phyloP scores from a whole-genome alignment of 2,329 filamentous ascomycete genomes.

The Pseudogymnoascus sp. region DNA sequence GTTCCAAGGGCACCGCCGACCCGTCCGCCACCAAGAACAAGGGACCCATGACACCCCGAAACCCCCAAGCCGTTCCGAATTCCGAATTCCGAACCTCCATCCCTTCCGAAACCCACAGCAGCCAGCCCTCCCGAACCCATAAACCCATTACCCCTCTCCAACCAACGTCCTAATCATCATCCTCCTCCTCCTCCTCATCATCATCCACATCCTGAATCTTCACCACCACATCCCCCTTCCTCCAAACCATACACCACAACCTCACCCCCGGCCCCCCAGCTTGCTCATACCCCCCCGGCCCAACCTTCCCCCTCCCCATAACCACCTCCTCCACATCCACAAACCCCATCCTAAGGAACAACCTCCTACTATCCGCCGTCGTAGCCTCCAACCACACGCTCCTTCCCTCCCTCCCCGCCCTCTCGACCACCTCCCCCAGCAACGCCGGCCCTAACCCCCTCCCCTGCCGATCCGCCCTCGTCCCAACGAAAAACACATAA shows the following conservation, averaged over 20 bases:
- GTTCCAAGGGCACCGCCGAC: not conserved
- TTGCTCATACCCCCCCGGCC: not conserved
- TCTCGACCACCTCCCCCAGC: conserved; percentile 13
- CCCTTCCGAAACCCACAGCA: not conserved
- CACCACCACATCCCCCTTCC: not conserved
- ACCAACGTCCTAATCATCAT: not conserved
- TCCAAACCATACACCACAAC: not conserved
- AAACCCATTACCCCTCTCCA: not conserved
- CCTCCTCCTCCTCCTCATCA: not conserved
- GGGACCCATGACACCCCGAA: not conserved
- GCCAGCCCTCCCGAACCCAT: not conserved
- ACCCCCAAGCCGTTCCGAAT: not conserved
- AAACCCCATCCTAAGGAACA: conserved; percentile 17
- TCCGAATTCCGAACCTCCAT: not conserved
- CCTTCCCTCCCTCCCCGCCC: conserved; percentile 11
- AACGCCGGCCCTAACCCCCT: conserved; percentile 12
- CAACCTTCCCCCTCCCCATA: conserved; percentile 15
- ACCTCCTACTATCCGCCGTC: conserved; percentile 10
- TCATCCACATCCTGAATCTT: not conserved
- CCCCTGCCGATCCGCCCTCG: conserved; percentile 6
- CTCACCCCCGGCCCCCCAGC: not conserved
- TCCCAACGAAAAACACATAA: conserved; percentile 19
- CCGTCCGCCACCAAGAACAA: not conserved
- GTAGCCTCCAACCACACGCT: conserved; percentile 19
- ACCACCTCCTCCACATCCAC: conserved; percentile 14